Base-by-base conservation (phyloP, 345 rosid species). In the Trapa bicornis region DNA sequence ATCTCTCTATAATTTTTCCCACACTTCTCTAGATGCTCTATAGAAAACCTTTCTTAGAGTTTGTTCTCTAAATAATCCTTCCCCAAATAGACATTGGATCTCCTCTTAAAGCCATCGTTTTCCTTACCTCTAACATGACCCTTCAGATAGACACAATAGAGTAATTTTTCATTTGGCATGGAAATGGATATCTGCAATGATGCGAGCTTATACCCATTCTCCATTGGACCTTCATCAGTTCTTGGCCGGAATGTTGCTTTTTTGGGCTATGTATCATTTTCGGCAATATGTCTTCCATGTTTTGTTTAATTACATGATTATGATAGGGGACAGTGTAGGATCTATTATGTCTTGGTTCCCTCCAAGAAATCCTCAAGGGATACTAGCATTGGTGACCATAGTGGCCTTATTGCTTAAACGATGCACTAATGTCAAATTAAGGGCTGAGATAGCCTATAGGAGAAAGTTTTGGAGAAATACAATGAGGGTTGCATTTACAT, bases 401-500 rank as follows among this genome's bases (percentile, higher is more conserved):
- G 85, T 89, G 69, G 97, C 99, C 2, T 84, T 95, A 75, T 65
- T 89, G 69, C 75, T 95, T 67, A 91, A 82, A 82, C 87, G 99
- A 0, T 91, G 74, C 75, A 80, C 97, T 0, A 83, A 81, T 67
- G 97, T 95, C 11, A 95, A 95, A 37, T 1, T 65, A 15, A 89
- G 83, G 80, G 99, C 99, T 0, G 97, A 95, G 63, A 84, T 88
- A 91, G 99, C 87, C 2, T 95, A 91, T 54, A 53, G 93, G 69
- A 86, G 99, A 81, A 95, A 95, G 38, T 95, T 91, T 70, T 95
- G 99, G 99, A 84, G 97, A 85, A 91, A 91, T 41, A 85, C 87
- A 97, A 95, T 87, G 99, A 84, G 96, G n/a, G 60, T 80, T 36
- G 97, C 99, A 16, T 74, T 89, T 82, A 89, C 96, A 42, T 87